Evolutionary conservation across 2,329 filamentous ascomycete genomes (phyloP).

Genomic region (Epicoccum sorghinum): DNA sequence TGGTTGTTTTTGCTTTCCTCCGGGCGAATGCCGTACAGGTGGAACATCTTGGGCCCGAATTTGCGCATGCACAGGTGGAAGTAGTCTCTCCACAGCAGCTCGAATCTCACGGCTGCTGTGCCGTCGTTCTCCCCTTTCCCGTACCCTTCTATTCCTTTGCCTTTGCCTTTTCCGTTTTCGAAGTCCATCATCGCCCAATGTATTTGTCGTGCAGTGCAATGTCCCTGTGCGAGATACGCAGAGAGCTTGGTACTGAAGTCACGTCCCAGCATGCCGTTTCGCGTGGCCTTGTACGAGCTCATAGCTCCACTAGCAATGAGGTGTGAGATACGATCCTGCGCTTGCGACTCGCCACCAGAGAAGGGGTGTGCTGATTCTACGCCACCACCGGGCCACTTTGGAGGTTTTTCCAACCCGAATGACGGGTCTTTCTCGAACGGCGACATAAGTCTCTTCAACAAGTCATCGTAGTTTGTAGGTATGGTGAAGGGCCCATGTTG

Average conservation of each 20-base stretch:
- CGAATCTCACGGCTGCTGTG: slow-evolving; percentile 71
- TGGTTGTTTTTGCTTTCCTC: slow-evolving; percentile 26
- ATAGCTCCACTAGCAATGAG: slow-evolving; percentile 67
- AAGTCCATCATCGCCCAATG: slow-evolving; percentile 72
- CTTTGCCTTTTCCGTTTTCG: slow-evolving; percentile 64
- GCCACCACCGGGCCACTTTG: slow-evolving; percentile 58
- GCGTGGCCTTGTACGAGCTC: slow-evolving; percentile 70
- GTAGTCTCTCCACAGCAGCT: slow-evolving; percentile 79
- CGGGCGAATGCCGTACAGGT: slow-evolving; percentile 67
- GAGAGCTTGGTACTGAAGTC: slow-evolving; percentile 81
- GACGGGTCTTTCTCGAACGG: slow-evolving; percentile 59
- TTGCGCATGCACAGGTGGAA: slow-evolving; percentile 78
- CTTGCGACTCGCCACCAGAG: slow-evolving; percentile 69
- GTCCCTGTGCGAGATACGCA: slow-evolving; percentile 73
- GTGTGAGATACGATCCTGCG: slow-evolving; percentile 63
- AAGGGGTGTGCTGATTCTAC: slow-evolving; percentile 69
- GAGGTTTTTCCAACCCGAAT: slow-evolving; percentile 58
- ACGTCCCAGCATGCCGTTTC: slow-evolving; percentile 72
- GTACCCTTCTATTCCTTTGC: slow-evolving; percentile 56
- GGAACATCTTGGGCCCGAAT: slow-evolving; percentile 69
- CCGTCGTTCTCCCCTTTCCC: slow-evolving; percentile 75
- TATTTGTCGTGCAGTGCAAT: slow-evolving; percentile 73
- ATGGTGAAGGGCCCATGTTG: slow-evolving; percentile 69
- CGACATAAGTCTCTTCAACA: slow-evolving; percentile 62
- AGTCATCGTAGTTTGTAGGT: slow-evolving; percentile 59